Evolutionary conservation across 2,329 filamentous ascomycete species (phyloP).

Genomic region (Alternaria solani): DNA sequence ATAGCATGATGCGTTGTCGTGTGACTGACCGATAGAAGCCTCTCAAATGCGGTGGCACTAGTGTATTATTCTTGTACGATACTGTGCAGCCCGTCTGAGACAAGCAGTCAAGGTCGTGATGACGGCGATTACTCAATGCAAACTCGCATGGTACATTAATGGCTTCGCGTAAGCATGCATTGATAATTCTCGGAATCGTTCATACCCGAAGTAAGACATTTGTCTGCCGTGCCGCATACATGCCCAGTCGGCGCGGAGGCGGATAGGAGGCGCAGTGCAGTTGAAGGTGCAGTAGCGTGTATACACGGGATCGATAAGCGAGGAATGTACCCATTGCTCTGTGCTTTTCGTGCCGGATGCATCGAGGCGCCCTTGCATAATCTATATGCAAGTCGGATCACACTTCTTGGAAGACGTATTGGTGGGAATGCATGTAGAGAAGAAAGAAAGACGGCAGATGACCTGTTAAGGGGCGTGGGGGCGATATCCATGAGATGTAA

Average conservation of each 20-base stretch:
- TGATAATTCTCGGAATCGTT: background rate
- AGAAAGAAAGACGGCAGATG: background rate
- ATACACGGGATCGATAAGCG: slow-evolving; percentile 3
- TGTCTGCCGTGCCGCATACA: background rate
- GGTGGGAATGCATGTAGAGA: background rate
- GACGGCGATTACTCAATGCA: background rate
- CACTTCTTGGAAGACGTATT: background rate
- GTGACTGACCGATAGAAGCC: background rate
- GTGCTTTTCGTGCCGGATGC: background rate
- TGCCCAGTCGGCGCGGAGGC: slow-evolving; percentile 1
- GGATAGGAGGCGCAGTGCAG: background rate
- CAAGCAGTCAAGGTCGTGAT: background rate
- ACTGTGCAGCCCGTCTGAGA: background rate
- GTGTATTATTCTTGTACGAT: background rate
- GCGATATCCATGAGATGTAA: background rate
- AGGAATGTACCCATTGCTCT: background rate
- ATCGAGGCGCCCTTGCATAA: slow-evolving; percentile 1
- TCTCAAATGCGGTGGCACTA: background rate
- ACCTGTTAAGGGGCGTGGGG: background rate
- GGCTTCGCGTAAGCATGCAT: background rate
- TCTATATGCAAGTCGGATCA: slow-evolving; percentile 2
- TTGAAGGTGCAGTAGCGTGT: background rate
- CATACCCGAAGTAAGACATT: background rate
- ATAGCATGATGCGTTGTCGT: background rate
- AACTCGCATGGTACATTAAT: too few species aligned